These are phyloP conservation scores for Colletotrichum sp. DNA, from an alignment of 2,329 filamentous ascomycete genomes.

Conservation along the genomic window DNA sequence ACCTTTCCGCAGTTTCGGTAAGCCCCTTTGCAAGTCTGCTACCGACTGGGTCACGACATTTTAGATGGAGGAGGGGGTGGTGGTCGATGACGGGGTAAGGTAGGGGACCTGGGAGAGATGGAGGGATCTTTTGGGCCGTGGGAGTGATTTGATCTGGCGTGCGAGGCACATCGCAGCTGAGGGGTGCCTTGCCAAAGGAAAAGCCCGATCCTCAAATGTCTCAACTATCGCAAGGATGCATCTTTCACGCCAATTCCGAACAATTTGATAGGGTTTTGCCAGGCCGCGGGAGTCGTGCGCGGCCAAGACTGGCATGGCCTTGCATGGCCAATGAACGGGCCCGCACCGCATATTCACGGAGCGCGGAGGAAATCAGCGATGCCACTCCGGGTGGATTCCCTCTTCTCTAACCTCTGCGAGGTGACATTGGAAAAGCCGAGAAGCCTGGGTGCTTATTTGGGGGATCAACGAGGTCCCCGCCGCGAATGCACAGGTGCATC, in stretches of 20 bases:
- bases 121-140: background rate
- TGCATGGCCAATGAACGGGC: background rate
- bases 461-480: background rate
- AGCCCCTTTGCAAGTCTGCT: background rate
- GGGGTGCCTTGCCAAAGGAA: background rate
- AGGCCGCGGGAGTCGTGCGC: background rate
- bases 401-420: background rate
- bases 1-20: background rate
- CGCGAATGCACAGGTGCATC: background rate
- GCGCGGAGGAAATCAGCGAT: background rate
- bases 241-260: background rate
- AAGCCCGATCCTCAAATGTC: background rate
- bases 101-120: background rate
- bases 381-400: background rate
- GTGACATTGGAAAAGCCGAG: background rate
- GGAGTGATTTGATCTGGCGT: background rate
- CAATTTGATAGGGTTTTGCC: conserved; percentile 7
- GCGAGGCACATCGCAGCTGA: background rate
- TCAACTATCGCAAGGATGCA: background rate
- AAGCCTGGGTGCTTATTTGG: background rate
- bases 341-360: background rate
- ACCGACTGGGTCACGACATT: background rate
- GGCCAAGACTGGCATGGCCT: background rate
- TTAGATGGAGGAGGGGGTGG: background rate
- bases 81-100: background rate